Conservation (phyloP, 352 stramenopile species). For the Pythium chondricola region DNA sequence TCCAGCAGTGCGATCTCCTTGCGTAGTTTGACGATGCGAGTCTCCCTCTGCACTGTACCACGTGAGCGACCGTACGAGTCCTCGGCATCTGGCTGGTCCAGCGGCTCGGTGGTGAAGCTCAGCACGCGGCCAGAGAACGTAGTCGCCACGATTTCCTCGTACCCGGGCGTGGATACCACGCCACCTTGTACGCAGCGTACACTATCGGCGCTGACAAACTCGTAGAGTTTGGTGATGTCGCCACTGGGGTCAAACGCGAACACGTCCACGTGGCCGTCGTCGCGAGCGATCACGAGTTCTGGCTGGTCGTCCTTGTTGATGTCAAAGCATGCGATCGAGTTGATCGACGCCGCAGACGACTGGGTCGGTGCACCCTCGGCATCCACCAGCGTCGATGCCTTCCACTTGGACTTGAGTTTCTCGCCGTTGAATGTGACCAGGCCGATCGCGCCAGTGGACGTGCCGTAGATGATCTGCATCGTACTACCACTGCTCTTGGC, state of each 20-base stretch:
- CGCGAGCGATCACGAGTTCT: conserved; percentile 72
- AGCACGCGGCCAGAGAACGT: conserved; percentile 78
- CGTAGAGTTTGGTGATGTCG: conserved; percentile 56
- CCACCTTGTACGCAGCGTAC: conserved; percentile 69
- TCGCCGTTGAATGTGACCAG: conserved; percentile 64
- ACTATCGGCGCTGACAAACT: conserved; percentile 65
- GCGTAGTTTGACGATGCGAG: conserved; percentile 71
- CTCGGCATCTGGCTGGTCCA: conserved; percentile 64
- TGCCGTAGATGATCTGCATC: conserved; percentile 67
- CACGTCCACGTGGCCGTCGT: conserved; percentile 77
- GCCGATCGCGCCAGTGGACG: conserved; percentile 41
- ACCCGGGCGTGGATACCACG: conserved; percentile 61
- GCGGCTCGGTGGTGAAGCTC: conserved; percentile 78
- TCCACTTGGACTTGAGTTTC: conserved; percentile 59
- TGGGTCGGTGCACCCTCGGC: conserved; percentile 1
- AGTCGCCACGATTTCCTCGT: conserved; percentile 65
- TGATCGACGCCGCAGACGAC: conserved; percentile 39
- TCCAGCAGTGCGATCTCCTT: conserved; percentile 68
- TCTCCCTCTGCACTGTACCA: conserved; percentile 69
- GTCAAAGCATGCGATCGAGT: conserved; percentile 72
- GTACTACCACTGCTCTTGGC: conserved; percentile 16
- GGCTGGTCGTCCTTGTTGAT: conserved; percentile 74
- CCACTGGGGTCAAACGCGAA: conserved; percentile 50
- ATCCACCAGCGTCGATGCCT: conserved; percentile 11
- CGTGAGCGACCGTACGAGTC: conserved; percentile 74